phyloP scores from a whole-genome alignment of 2,329 filamentous ascomycete species.

The Penicillium psychrosexuale region DNA sequence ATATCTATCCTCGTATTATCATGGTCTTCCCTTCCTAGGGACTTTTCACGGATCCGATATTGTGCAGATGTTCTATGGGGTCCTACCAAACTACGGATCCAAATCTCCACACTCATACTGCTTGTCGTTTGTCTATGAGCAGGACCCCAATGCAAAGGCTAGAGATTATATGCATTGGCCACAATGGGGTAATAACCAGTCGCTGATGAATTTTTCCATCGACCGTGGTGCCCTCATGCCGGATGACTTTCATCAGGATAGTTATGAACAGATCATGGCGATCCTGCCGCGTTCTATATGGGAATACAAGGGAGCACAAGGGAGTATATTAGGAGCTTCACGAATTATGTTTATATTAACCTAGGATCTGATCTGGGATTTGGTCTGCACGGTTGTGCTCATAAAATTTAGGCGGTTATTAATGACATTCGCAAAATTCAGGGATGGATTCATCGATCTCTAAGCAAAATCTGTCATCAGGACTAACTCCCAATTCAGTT shows the following conservation, averaged over 20 bases:
- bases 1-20: slow-evolving; percentile 70
- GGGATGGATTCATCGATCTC: neutral
- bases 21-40: slow-evolving; percentile 68
- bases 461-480: no score
- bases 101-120: slow-evolving; percentile 65
- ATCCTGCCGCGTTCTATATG: slow-evolving; percentile 23
- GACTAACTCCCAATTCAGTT: slow-evolving; percentile 17
- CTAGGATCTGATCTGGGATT: neutral
- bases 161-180: slow-evolving; percentile 51
- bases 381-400: neutral
- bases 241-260: slow-evolving; percentile 51
- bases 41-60: slow-evolving; percentile 73
- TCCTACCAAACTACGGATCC: slow-evolving; percentile 61
- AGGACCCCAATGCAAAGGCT: slow-evolving; percentile 64
- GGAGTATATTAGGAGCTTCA: neutral
- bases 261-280: slow-evolving; percentile 41
- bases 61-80: slow-evolving; percentile 65
- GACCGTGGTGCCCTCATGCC: slow-evolving; percentile 37
- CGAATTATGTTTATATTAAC: neutral
- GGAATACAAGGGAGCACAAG: no score
- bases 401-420: neutral
- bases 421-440: neutral
- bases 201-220: slow-evolving; percentile 52
- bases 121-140: slow-evolving; percentile 65
- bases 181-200: slow-evolving; percentile 50